These are phyloP conservation scores for Verticillium nonalfalfae DNA, from an alignment of 2,329 filamentous ascomycete species.

Conservation along the genomic window DNA sequence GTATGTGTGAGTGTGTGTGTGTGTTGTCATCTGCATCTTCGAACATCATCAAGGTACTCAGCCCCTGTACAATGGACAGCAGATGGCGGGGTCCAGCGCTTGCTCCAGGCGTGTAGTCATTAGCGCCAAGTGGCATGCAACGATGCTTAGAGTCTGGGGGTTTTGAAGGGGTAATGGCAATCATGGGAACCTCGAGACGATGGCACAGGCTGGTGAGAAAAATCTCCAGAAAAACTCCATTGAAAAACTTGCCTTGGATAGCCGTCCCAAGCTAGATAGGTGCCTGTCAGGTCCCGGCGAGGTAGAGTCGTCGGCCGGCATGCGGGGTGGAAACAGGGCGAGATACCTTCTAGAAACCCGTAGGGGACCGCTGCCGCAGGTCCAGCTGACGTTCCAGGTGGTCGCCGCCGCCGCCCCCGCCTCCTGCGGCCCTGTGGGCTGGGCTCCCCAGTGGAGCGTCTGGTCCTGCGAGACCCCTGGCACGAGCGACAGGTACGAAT, in stretches of 20 bases:
- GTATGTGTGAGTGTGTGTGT: too few species aligned
- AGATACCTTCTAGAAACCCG: neutral
- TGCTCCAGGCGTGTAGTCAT: neutral
- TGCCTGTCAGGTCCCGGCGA: neutral
- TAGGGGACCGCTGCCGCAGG: neutral
- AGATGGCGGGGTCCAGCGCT: neutral
- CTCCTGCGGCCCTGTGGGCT: neutral
- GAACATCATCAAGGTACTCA: neutral
- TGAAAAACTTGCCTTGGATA: neutral
- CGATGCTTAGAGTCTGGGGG: neutral
- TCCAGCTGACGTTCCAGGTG: neutral
- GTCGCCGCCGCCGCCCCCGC: too few species aligned
- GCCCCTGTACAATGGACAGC: neutral
- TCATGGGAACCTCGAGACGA: neutral
- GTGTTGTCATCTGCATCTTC: neutral
- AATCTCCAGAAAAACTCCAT: neutral
- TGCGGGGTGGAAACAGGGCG: neutral
- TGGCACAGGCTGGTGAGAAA: neutral
- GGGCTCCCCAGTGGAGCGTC: neutral
- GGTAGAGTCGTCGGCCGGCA: neutral
- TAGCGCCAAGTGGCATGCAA: neutral
- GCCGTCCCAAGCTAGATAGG: neutral
- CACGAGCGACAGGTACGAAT: slow-evolving; percentile 3
- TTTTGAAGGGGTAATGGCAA: neutral
- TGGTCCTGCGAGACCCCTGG: neutral